phyloP scores from a whole-genome alignment of 1,284 basidiomycete species.

The Irpex lacteus region DNA sequence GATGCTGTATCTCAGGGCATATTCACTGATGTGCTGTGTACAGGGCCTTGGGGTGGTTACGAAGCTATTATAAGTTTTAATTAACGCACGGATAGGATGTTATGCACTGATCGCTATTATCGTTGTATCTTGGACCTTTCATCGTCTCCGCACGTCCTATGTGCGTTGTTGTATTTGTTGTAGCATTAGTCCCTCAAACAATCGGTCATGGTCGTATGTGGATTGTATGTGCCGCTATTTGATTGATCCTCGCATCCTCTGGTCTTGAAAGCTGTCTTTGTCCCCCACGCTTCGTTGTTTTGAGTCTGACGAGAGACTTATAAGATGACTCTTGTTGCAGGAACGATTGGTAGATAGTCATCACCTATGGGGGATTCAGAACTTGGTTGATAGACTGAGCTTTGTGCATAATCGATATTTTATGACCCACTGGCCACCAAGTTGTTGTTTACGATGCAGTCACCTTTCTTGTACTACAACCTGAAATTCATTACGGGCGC shows the following conservation, averaged over 20 bases:
- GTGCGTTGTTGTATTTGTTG: not conserved
- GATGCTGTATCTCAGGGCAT: not conserved
- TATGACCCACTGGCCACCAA: no score
- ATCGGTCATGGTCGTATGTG: not conserved
- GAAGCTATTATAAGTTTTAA: conserved; percentile 26
- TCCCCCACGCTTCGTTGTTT: no score
- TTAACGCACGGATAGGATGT: not conserved
- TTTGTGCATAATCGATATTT: no score
- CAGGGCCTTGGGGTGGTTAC: conserved; percentile 38
- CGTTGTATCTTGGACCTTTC: not conserved
- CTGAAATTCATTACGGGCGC: no score
- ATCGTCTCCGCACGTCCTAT: not conserved
- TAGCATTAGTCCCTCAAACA: not conserved
- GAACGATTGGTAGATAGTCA: no score
- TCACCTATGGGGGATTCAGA: no score
- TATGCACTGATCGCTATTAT: not conserved
- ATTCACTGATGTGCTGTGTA: not conserved
- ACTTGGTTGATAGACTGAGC: no score
- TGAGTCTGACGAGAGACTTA: no score
- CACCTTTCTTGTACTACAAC: no score
- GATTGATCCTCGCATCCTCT: not conserved
- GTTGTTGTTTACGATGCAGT: no score
- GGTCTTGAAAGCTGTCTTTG: no score
- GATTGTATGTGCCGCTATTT: not conserved
- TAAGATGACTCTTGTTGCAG: no score